phyloP scores from a whole-genome alignment of 2,329 filamentous ascomycete genomes.

The Mollisiaceae sp. region DNA sequence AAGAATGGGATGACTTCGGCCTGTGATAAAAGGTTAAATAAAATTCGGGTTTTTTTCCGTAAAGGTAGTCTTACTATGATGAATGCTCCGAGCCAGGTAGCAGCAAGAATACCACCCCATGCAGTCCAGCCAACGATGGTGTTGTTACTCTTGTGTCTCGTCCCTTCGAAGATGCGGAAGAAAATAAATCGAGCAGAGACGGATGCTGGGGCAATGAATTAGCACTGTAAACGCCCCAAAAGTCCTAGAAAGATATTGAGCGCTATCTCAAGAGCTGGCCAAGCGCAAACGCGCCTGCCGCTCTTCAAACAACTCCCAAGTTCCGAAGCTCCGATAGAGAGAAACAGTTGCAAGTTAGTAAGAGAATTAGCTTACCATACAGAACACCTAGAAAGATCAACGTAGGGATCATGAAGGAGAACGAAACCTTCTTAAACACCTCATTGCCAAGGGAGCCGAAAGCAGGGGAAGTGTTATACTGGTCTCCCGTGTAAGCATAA shows the following conservation, averaged over 20 bases:
- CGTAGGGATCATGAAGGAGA: constrained; percentile 95
- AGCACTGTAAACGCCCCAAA: too few species aligned
- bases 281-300: too few species aligned
- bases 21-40: constrained; percentile 7
- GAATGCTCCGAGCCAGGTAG: constrained; percentile 86
- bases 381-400: constrained; percentile 90
- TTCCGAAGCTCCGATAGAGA: too few species aligned
- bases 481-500: constrained; percentile 86
- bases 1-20: constrained; percentile 95
- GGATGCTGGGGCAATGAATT: constrained; percentile 61
- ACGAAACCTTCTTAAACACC: constrained; percentile 83
- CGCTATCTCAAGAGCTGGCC: too few species aligned
- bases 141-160: constrained; percentile 79
- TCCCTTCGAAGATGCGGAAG: constrained; percentile 83
- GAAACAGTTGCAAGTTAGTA: too few species aligned
- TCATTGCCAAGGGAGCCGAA: constrained; percentile 81
- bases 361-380: constrained; percentile 52
- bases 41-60: neutral
- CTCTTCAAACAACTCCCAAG: too few species aligned
- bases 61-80: constrained; percentile 63
- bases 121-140: constrained; percentile 80
- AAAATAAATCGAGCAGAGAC: constrained; percentile 91
- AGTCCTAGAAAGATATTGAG: too few species aligned
- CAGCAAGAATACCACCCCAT: constrained; percentile 77
- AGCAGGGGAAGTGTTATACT: constrained; percentile 86